Percentiles rank a stretch among this genome's conserved stretches.
Conservation (phyloP, 257 asterid genomes). For the Solanum chilense region DNA sequence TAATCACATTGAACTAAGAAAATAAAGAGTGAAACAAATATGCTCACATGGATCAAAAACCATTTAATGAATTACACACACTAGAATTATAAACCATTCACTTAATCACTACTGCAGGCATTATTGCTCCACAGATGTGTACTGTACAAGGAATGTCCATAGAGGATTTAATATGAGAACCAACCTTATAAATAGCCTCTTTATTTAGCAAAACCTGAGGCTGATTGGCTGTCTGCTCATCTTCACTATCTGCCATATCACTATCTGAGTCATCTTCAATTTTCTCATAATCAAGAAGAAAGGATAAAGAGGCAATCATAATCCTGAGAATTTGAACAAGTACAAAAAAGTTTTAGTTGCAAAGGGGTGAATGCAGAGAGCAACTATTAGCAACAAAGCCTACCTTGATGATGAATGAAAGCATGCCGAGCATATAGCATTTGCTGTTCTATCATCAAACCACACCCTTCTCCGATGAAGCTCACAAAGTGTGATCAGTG, state of each 20-base stretch:
- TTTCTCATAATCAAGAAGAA: constrained; percentile 90
- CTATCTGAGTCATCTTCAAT: constrained; percentile 54
- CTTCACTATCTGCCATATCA: constrained; percentile 76
- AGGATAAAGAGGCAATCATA: constrained; percentile 82
- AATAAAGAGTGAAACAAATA: neutral
- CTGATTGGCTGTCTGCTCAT: constrained; percentile 37
- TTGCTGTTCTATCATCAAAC: constrained; percentile 87
- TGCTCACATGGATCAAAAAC: neutral
- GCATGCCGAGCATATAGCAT: constrained; percentile 83
- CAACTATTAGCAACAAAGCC: neutral
- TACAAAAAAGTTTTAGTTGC: neutral
- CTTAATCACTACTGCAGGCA: neutral
- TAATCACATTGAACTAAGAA: neutral
- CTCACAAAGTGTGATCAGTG: constrained; percentile 65
- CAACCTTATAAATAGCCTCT: constrained; percentile 86
- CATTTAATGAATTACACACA: neutral
- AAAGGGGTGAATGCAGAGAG: neutral
- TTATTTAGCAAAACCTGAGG: constrained; percentile 55
- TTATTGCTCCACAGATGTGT: neutral
- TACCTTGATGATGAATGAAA: constrained; percentile 76
- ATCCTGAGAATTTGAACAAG: constrained; percentile 46
- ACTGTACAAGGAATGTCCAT: neutral
- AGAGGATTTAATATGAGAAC: constrained; percentile 12
- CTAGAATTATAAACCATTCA: neutral
- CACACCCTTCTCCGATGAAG: constrained; percentile 85